These are phyloP conservation scores for Eimeria zaria DNA, from an alignment of 169 alveolate genomes.

Conservation along the genomic window DNA sequence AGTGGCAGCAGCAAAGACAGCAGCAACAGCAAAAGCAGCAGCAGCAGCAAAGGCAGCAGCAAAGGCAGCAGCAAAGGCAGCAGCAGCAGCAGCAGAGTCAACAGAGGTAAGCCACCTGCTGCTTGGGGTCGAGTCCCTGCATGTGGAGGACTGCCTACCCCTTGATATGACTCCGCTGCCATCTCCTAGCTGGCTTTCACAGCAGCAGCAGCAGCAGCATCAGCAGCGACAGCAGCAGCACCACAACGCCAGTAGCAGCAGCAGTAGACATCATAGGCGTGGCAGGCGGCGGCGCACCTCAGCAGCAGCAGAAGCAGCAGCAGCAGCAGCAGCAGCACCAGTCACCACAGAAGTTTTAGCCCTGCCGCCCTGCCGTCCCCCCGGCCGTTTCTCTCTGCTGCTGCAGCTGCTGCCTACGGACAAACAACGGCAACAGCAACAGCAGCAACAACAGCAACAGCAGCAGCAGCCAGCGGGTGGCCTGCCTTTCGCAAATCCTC, in stretches of 20 bases:
- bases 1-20: too few relatives aligned
- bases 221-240: slow-evolving; percentile 36
- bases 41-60: not conserved
- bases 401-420: slow-evolving; percentile 51
- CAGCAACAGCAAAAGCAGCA: too few relatives aligned
- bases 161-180: not conserved
- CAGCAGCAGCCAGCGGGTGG: not conserved
- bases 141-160: slow-evolving; percentile 31
- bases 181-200: not conserved
- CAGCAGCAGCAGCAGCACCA: slow-evolving; percentile 65
- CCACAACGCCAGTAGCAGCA: not conserved
- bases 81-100: slow-evolving; percentile 14
- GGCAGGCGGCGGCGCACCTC: not conserved
- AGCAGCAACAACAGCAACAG: slow-evolving; percentile 43
- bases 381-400: slow-evolving; percentile 63
- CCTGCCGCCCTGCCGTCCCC: slow-evolving; percentile 61
- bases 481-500: not conserved
- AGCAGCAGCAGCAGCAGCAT: slow-evolving; percentile 61
- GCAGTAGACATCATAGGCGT: not conserved
- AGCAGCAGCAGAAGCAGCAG: slow-evolving; percentile 37
- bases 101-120: not conserved
- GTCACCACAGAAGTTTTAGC: slow-evolving; percentile 16
- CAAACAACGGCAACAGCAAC: slow-evolving; percentile 35
- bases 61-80: not conserved
- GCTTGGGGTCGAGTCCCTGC: slow-evolving; percentile 2